Base-by-base conservation (phyloP, 495 filamentous ascomycete genomes). In the Chaetomium cochliodes region DNA sequence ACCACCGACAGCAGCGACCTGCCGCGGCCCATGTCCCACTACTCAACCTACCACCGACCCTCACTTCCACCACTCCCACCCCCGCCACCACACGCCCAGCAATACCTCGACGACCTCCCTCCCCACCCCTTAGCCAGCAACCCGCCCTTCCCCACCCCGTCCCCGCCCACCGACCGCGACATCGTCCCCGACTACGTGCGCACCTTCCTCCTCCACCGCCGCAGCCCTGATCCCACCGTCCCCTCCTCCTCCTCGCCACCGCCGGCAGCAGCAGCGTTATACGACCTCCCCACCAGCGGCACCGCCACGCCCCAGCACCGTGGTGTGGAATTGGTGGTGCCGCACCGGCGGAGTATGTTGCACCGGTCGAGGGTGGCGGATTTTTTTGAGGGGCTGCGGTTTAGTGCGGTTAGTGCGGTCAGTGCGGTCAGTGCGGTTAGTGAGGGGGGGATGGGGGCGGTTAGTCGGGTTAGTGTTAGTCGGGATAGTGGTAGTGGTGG, bases 101-200 rank as follows among this genome's bases (percentile, higher is more conserved):
- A 44, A 44, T 12, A 37, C 8, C 33, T 12, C 33, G 5, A 37
- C 33, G 33, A 37, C 33, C 33, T 37, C 33, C 33, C 33, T 1
- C 41, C 16, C 13, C 41, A 44, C 15, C 41, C 41, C 11, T 15
- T 44, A 18, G 46, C 58, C 46, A 25, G 20, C 47, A 33, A 16
- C 25, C 42, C 58, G 2, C 37, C 18, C 23, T 1, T 5, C 41
- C 57, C 11, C 18, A 0, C 30, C n/a, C 2, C 46, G 2, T 30
- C 74, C 33, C 8, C 33, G 5, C 33, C 33, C 5, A 12, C 33
- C 33, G 33, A 37, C 5, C 33, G 33, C 33, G 33, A 37, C 64
- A 62, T 81, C 18, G 72, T 81, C 15, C 80, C 79, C 7, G 79
- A 81, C 59, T 82, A 81, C 57, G 76, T 81, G 26, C 70, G 77